Evolutionary conservation across 2,329 filamentous ascomycete species (phyloP).

Genomic region (Ascomycota sp.): DNA sequence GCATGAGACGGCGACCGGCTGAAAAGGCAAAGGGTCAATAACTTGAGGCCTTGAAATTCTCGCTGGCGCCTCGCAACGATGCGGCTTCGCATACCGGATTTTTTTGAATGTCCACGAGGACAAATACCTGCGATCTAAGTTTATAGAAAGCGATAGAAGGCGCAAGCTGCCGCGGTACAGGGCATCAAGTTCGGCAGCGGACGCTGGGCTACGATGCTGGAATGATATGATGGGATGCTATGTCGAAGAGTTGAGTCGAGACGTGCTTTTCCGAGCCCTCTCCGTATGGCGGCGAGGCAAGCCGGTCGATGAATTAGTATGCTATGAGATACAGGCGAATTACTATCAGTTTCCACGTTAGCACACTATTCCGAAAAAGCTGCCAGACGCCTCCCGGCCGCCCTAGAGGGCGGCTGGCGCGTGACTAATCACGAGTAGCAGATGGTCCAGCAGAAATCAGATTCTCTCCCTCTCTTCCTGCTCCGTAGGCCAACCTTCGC

Average conservation of each 20-base stretch:
- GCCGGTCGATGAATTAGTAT: slow-evolving; percentile 1
- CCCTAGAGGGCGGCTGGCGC: not conserved
- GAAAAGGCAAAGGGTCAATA: too few species aligned
- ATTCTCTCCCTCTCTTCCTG: not conserved
- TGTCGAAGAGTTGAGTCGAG: not conserved
- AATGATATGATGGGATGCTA: slow-evolving; percentile 1
- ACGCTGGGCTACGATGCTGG: slow-evolving; percentile 1
- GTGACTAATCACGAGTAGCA: slow-evolving; percentile 2
- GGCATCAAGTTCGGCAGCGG: not conserved
- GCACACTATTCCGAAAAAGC: not conserved
- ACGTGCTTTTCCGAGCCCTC: slow-evolving; percentile 1
- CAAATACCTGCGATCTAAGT: too few species aligned
- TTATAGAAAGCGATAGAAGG: too few species aligned
- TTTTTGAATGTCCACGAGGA: too few species aligned
- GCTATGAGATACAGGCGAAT: not conserved
- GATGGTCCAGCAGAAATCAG: too few species aligned
- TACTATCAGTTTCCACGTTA: not conserved
- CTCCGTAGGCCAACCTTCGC: slow-evolving; percentile 4
- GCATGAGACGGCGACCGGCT: too few species aligned
- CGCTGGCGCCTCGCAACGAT: not conserved
- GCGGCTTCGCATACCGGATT: not conserved
- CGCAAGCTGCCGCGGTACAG: not conserved
- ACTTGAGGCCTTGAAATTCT: too few species aligned
- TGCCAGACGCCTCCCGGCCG: too few species aligned
- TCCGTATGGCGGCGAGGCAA: slow-evolving; percentile 1